Percentiles rank a stretch among this genome's conserved stretches.
phyloP scores from a whole-genome alignment of 371 early-diverging fungal species.

The Capillidium heterosporum region DNA sequence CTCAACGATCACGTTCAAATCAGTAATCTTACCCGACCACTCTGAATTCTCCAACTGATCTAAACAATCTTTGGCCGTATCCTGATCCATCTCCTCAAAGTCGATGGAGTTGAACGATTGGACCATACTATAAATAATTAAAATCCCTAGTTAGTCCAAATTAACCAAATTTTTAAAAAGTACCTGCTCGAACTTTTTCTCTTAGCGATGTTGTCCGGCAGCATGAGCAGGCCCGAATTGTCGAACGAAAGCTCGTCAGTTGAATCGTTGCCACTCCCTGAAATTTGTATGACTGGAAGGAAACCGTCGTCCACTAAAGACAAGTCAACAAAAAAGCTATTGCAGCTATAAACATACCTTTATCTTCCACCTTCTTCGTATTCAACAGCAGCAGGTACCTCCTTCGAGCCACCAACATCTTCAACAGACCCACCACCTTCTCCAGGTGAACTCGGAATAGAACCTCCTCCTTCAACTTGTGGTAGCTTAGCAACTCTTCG shows the following conservation, averaged over 20 bases:
- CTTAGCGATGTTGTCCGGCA: background rate
- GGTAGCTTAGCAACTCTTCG: background rate
- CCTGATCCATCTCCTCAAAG: background rate
- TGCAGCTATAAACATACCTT: background rate
- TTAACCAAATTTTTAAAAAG: background rate
- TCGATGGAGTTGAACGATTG: too few species aligned
- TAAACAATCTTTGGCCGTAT: background rate
- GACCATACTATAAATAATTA: too few species aligned
- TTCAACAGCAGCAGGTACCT: background rate
- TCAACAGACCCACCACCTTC: constrained; percentile 4
- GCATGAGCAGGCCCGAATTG: background rate
- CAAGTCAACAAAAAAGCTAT: background rate
- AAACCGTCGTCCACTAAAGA: background rate
- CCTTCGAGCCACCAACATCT: constrained; percentile 1
- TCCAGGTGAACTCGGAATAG: background rate
- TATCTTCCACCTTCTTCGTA: background rate
- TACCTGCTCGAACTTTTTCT: background rate
- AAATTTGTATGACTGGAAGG: background rate
- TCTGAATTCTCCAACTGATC: background rate
- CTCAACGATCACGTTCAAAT: too few species aligned
- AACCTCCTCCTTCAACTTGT: background rate
- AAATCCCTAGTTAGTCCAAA: too few species aligned
- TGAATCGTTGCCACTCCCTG: background rate
- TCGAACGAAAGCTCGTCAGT: background rate
- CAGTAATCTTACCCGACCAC: background rate